phyloP scores from a whole-genome alignment of 1,284 basidiomycete species.

The Marasmius sp. region DNA sequence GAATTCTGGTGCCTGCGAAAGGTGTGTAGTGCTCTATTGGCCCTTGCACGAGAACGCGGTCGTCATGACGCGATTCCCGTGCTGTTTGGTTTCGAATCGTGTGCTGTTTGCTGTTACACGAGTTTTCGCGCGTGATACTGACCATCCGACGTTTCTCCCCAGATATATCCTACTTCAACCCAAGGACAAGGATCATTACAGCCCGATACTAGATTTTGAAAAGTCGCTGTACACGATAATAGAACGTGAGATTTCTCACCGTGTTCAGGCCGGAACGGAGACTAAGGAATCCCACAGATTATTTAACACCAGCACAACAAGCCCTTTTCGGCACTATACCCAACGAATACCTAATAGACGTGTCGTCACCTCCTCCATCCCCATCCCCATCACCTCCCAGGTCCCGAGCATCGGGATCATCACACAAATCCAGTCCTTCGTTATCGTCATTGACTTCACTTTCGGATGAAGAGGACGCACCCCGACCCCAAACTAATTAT shows the following conservation, averaged over 20 bases:
- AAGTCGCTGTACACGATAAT: slow-evolving; percentile 65
- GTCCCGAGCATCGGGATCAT: slow-evolving; percentile 24
- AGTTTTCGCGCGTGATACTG: slow-evolving; percentile 2
- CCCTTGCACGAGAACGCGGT: not conserved
- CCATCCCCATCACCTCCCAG: slow-evolving; percentile 27
- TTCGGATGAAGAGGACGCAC: not conserved
- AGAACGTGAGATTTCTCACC: slow-evolving; percentile 47
- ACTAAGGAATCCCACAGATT: slow-evolving; percentile 43
- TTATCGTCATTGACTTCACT: slow-evolving; percentile 11
- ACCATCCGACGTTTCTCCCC: not conserved
- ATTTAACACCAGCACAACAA: slow-evolving; percentile 65
- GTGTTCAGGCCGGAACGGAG: not conserved
- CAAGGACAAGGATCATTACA: slow-evolving; percentile 79
- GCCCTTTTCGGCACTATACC: slow-evolving; percentile 65
- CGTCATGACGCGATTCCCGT: not conserved
- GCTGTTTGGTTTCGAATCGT: slow-evolving; percentile 10
- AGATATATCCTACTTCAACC: slow-evolving; percentile 74
- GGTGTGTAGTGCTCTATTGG: slow-evolving; percentile 35
- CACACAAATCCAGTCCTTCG: slow-evolving; percentile 17
- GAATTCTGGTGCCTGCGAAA: slow-evolving; percentile 61
- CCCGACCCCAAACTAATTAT: slow-evolving; percentile 38
- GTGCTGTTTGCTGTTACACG: slow-evolving; percentile 5
- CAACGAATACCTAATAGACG: slow-evolving; percentile 42
- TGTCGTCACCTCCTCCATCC: slow-evolving; percentile 39
- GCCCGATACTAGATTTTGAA: slow-evolving; percentile 74